These are phyloP conservation scores for Diaporthe sp. DNA, from an alignment of 2,329 filamentous ascomycete species.

Conservation along the genomic window DNA sequence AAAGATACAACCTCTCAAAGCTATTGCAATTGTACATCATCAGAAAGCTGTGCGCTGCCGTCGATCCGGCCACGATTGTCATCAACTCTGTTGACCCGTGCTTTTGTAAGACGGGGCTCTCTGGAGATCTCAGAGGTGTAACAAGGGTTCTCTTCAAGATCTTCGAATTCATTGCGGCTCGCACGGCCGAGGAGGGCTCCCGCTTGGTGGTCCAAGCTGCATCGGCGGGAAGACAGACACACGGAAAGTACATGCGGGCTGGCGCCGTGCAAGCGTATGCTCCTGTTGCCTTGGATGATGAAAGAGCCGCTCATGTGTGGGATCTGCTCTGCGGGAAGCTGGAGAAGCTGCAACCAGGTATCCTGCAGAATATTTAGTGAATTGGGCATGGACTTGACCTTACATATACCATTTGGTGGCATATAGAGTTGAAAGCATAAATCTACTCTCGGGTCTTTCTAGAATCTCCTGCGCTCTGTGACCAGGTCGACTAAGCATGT, in stretches of 20 bases:
- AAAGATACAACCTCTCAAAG: slow-evolving; percentile 45
- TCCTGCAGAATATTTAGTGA: slow-evolving; percentile 30
- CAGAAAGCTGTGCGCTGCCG: slow-evolving; percentile 36
- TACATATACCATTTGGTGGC: background rate
- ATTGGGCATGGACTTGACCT: background rate
- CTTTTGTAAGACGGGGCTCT: slow-evolving; percentile 45
- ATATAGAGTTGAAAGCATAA: background rate
- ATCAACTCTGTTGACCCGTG: slow-evolving; percentile 46
- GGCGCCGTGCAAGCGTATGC: slow-evolving; percentile 41
- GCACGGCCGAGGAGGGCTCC: slow-evolving; percentile 43
- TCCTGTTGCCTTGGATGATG: slow-evolving; percentile 37
- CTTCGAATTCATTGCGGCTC: slow-evolving; percentile 41
- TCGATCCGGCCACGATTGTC: slow-evolving; percentile 41
- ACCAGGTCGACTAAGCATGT: background rate
- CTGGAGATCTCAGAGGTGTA: slow-evolving; percentile 30
- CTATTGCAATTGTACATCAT: slow-evolving; percentile 40
- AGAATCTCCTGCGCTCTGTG: background rate
- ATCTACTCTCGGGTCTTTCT: background rate
- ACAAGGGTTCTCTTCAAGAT: slow-evolving; percentile 34
- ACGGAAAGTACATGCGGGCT: slow-evolving; percentile 43
- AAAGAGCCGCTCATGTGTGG: slow-evolving; percentile 39
- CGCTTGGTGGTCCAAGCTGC: slow-evolving; percentile 43
- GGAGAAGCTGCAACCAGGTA: slow-evolving; percentile 35
- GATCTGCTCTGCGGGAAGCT: slow-evolving; percentile 1
- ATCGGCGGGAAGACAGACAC: slow-evolving; percentile 41